phyloP scores from a whole-genome alignment of 202 grass and related monocot species.

The Schoenoplectus triqueter region DNA sequence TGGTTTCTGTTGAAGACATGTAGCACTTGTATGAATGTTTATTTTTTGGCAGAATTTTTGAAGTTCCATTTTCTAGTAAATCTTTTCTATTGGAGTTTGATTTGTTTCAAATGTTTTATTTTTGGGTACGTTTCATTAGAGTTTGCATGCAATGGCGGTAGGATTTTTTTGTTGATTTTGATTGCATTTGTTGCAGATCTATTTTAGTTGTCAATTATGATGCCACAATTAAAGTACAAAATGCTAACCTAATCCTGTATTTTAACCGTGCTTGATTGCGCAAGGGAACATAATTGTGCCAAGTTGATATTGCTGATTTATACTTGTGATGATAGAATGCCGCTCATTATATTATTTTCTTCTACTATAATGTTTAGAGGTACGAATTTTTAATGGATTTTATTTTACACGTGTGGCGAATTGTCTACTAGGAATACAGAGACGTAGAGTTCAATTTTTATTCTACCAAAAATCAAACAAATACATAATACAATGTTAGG shows the following conservation, averaged over 20 bases:
- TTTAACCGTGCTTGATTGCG: background rate
- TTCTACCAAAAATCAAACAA: background rate
- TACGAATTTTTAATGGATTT: too few species aligned
- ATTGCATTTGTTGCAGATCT: background rate
- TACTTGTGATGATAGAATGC: background rate
- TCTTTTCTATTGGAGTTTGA: background rate
- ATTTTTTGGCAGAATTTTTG: slow-evolving; percentile 16
- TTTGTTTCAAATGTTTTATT: background rate
- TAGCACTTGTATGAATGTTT: slow-evolving; percentile 31
- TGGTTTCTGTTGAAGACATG: slow-evolving; percentile 11
- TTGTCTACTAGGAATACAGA: background rate
- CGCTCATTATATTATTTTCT: background rate
- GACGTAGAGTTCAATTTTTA: slow-evolving; percentile 32
- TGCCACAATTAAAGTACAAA: background rate
- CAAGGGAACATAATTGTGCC: background rate
- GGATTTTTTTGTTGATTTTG: background rate
- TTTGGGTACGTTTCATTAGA: background rate
- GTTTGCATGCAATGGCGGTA: background rate
- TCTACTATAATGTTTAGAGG: background rate
- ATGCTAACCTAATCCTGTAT: background rate
- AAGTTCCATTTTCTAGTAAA: background rate
- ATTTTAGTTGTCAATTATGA: background rate
- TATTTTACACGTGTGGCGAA: background rate
- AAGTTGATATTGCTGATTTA: background rate
- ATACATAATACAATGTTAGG: slow-evolving; percentile 33